phyloP scores from a whole-genome alignment of 441 rosid genomes.

The Euphorbia celastroides region DNA sequence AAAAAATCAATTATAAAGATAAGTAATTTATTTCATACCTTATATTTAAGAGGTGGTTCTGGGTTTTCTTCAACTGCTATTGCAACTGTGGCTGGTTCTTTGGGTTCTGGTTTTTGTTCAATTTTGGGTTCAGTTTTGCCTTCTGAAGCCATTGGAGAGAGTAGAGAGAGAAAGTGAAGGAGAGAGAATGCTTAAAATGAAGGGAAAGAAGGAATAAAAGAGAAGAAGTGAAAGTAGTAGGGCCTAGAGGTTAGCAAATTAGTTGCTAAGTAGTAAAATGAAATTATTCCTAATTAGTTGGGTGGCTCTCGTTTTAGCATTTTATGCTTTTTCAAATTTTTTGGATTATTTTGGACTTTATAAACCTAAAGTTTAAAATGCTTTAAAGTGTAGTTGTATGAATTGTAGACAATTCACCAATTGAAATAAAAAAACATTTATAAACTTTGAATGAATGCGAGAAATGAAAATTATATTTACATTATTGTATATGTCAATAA shows the following conservation, averaged over 20 bases:
- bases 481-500: no score
- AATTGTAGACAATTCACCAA: no score
- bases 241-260: constrained; percentile 4
- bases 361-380: constrained; percentile 2
- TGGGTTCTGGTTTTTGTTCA: constrained; percentile 26
- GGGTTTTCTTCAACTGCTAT: constrained; percentile 25
- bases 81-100: constrained; percentile 17
- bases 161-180: background rate
- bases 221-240: constrained; percentile 13
- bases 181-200: background rate
- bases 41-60: constrained; percentile 37
- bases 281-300: constrained; percentile 4
- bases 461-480: no score
- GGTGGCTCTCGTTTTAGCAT: constrained; percentile 22
- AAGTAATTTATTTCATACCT: constrained; percentile 28
- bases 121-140: constrained; percentile 20
- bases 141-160: constrained; percentile 31
- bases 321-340: constrained; percentile 19
- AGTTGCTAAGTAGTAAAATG: background rate
- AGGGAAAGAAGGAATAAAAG: background rate
- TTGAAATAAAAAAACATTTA: no score
- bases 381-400: no score
- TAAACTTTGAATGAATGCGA: no score
- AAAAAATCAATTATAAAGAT: background rate
- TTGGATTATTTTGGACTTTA: background rate